These are phyloP conservation scores for Excoecaria cochinchinensis DNA, from an alignment of 345 rosid species.

Conservation along the genomic window DNA sequence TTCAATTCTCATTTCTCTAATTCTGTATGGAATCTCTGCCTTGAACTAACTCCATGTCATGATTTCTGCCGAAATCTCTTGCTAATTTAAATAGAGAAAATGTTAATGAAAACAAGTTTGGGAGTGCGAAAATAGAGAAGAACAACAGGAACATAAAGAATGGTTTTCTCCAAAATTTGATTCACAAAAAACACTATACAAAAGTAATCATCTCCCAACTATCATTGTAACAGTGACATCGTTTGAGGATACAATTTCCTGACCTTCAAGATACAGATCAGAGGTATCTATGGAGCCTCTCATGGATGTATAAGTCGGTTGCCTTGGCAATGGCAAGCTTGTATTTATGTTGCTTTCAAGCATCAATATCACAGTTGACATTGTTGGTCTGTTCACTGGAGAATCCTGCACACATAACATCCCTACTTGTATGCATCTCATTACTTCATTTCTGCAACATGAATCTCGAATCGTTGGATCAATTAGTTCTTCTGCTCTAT, in stretches of 20 bases:
- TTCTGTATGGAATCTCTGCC: background rate
- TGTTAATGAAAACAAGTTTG: constrained; percentile 2
- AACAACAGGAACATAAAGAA: background rate
- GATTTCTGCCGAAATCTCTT: background rate
- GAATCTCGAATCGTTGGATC: constrained; percentile 21
- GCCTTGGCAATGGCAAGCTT: constrained; percentile 26
- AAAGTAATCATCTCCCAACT: constrained; percentile 44
- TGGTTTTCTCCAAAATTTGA: background rate
- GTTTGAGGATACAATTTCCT: constrained; percentile 50
- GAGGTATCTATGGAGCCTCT: constrained; percentile 41
- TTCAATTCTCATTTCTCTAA: background rate
- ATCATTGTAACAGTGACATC: constrained; percentile 52
- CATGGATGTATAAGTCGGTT: constrained; percentile 41
- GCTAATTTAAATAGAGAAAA: background rate
- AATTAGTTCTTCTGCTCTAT: constrained; percentile 20
- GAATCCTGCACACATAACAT: constrained; percentile 32
- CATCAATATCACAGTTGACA: constrained; percentile 26
- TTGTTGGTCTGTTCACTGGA: constrained; percentile 24
- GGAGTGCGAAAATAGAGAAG: background rate
- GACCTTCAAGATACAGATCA: constrained; percentile 33
- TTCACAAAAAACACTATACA: constrained; percentile 2
- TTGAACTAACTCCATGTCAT: constrained; percentile 4
- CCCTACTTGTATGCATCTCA: constrained; percentile 26
- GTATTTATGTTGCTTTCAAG: constrained; percentile 7
- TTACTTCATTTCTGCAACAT: constrained; percentile 1